phyloP scores from a whole-genome alignment of 2,329 filamentous ascomycete species.

The Laburnicola sp. region DNA sequence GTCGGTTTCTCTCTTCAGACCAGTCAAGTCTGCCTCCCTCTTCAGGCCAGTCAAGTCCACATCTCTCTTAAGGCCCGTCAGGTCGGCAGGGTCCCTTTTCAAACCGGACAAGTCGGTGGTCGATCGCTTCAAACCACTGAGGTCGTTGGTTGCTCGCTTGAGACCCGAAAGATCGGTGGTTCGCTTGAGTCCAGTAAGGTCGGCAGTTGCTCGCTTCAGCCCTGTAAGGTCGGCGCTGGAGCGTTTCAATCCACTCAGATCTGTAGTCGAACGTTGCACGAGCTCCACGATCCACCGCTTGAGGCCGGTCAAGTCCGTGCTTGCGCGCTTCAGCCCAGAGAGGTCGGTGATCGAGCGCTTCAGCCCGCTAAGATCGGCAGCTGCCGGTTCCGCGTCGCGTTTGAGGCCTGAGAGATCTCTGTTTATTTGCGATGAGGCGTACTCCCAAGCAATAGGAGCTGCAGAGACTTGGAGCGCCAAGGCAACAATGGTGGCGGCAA shows the following conservation, averaged over 20 bases:
- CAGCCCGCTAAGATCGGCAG: slow-evolving; percentile 1
- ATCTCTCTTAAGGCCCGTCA: background rate
- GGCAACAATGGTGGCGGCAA: background rate
- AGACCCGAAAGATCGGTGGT: too few relatives aligned
- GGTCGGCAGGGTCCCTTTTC: background rate
- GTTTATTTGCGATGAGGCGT: background rate
- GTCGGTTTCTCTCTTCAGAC: too few relatives aligned
- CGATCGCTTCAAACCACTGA: background rate
- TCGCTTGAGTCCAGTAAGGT: too few relatives aligned
- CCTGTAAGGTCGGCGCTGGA: background rate
- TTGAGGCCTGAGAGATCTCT: slow-evolving; percentile 2
- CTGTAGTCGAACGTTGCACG: background rate
- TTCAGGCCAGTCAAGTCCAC: too few relatives aligned
- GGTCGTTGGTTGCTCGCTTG: background rate
- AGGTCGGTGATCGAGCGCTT: slow-evolving; percentile 3
- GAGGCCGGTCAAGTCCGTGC: background rate
- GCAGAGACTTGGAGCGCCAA: slow-evolving; percentile 1
- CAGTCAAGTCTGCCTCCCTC: too few relatives aligned
- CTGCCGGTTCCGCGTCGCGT: slow-evolving; percentile 1
- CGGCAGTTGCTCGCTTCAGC: too few relatives aligned
- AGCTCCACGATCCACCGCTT: slow-evolving; percentile 1
- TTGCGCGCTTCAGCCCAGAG: slow-evolving; percentile 1
- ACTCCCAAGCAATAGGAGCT: slow-evolving; percentile 2
- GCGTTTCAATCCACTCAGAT: background rate
- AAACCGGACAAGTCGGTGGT: background rate